Evolutionary conservation across 164 flowering plant genomes (phyloP).

Genomic region (Magnolia kwangsiensis): DNA sequence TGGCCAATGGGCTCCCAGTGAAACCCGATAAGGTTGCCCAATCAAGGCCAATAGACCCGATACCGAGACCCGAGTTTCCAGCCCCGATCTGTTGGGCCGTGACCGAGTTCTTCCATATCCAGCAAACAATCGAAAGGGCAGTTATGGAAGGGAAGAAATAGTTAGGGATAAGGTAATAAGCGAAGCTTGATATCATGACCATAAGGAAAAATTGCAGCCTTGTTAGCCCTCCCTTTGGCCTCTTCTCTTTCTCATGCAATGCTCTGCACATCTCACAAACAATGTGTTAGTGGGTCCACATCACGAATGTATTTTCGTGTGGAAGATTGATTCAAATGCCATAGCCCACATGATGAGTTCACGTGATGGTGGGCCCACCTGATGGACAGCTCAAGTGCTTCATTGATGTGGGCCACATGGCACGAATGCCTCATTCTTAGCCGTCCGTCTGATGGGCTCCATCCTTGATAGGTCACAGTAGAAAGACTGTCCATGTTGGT

Average conservation of each 20-base stretch:
- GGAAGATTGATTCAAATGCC: too few species aligned
- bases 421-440: too few species aligned
- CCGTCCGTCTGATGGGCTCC: too few species aligned
- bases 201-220: slow-evolving; percentile 59
- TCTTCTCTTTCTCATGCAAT: slow-evolving; percentile 48
- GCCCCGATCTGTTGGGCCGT: slow-evolving; percentile 60
- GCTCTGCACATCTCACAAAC: slow-evolving; percentile 30
- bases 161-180: slow-evolving; percentile 23
- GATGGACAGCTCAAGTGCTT: too few species aligned
- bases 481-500: too few species aligned
- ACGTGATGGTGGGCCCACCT: too few species aligned
- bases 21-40: slow-evolving; percentile 51
- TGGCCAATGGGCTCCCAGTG: slow-evolving; percentile 49
- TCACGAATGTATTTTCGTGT: too few species aligned
- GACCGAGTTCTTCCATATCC: slow-evolving; percentile 37
- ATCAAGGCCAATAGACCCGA: slow-evolving; percentile 55
- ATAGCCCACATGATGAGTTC: too few species aligned
- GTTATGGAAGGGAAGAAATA: slow-evolving; percentile 53
- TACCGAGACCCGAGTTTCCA: slow-evolving; percentile 47
- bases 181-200: slow-evolving; percentile 44
- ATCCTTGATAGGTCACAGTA: background rate
- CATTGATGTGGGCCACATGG: too few species aligned
- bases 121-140: slow-evolving; percentile 50
- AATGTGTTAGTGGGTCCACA: background rate
- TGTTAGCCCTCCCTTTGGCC: slow-evolving; percentile 47